phyloP scores from a whole-genome alignment of 2,329 filamentous ascomycete genomes.

The Ophiosphaerella korrae region DNA sequence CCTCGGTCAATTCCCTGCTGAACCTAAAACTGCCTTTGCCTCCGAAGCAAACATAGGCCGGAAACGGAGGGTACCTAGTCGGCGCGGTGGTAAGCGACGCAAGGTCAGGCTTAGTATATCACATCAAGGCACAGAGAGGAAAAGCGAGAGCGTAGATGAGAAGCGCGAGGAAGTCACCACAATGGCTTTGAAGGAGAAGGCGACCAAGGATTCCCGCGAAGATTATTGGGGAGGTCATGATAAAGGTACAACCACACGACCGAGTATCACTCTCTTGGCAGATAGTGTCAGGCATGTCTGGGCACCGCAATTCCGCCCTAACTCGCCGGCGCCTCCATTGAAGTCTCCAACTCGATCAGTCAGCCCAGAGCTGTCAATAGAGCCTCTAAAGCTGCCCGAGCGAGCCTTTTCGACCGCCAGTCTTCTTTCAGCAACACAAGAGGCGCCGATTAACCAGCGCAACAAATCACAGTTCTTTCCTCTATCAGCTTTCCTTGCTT shows the following conservation, averaged over 20 bases:
- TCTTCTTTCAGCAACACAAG: too few species aligned
- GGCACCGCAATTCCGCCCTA: slow-evolving; percentile 27
- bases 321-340: slow-evolving; percentile 7
- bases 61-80: slow-evolving; percentile 19
- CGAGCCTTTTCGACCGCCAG: too few species aligned
- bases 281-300: slow-evolving; percentile 25
- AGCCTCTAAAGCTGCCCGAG: too few species aligned
- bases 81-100: slow-evolving; percentile 23
- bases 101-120: slow-evolving; percentile 7
- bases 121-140: background rate
- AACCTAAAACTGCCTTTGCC: slow-evolving; percentile 27
- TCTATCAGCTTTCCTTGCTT: too few species aligned
- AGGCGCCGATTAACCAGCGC: too few species aligned
- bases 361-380: too few species aligned
- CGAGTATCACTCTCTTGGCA: background rate
- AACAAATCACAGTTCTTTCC: too few species aligned
- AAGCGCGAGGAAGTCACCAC: slow-evolving; percentile 12
- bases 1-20: slow-evolving; percentile 20
- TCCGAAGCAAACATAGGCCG: slow-evolving; percentile 13
- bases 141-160: slow-evolving; percentile 6
- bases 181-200: slow-evolving; percentile 12
- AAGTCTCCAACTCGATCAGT: too few species aligned
- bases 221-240: too few species aligned
- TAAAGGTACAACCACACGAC: background rate
- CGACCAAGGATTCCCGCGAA: background rate